A percentile compares a stretch with the other conserved stretches of the same genome.
Conservation (phyloP, 2,329 filamentous ascomycete genomes). For the Ascochyta fabae region DNA sequence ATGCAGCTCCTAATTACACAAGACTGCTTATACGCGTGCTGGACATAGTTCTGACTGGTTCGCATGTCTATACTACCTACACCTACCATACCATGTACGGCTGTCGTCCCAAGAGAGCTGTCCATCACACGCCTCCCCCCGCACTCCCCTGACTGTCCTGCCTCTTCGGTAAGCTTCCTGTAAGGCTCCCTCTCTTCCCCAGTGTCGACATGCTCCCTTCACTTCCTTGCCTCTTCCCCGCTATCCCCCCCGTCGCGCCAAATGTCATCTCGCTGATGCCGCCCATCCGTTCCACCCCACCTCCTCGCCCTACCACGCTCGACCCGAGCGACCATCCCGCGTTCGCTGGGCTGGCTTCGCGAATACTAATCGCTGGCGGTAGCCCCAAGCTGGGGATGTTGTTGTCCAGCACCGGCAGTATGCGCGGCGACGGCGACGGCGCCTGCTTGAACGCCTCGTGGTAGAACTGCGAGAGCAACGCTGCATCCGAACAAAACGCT, state of each 20-base stretch:
- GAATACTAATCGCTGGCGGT: slow-evolving; percentile 49
- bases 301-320: slow-evolving; percentile 21
- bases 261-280: slow-evolving; percentile 20
- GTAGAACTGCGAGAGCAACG: slow-evolving; percentile 53
- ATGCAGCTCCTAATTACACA: too few relatives aligned
- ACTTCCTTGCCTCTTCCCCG: slow-evolving; percentile 40
- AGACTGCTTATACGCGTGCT: too few relatives aligned
- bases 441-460: slow-evolving; percentile 45
- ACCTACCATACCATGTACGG: too few relatives aligned
- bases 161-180: slow-evolving; percentile 29
- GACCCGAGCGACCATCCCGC: slow-evolving; percentile 36
- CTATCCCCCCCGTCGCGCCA: slow-evolving; percentile 32
- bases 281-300: slow-evolving; percentile 10
- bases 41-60: too few relatives aligned
- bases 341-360: slow-evolving; percentile 42
- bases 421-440: slow-evolving; percentile 50
- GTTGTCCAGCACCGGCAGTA: slow-evolving; percentile 41
- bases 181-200: slow-evolving; percentile 31
- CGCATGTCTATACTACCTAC: too few relatives aligned
- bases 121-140: neutral
- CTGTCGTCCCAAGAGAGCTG: neutral
- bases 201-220: slow-evolving; percentile 34
- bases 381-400: slow-evolving; percentile 54
- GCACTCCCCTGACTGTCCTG: slow-evolving; percentile 33
- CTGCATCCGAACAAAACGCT: slow-evolving; percentile 52